These are phyloP conservation scores for Angomonas deanei DNA, from an alignment of 208 protist genomes.

Conservation along the genomic window DNA sequence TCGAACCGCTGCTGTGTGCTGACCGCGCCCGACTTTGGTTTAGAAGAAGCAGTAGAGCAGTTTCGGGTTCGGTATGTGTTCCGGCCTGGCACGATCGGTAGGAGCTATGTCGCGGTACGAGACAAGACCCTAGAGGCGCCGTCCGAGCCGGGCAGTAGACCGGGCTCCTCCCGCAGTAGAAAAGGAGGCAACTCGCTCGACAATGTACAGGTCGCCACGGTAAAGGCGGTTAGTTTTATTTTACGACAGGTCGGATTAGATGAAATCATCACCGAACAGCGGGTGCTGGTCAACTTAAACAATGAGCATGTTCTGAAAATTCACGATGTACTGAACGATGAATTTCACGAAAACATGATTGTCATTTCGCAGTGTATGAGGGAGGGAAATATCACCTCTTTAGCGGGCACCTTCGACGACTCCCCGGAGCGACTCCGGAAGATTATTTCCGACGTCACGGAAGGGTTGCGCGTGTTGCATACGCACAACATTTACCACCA, in stretches of 20 bases:
- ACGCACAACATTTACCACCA: constrained; percentile 74
- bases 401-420: constrained; percentile 42
- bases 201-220: constrained; percentile 8
- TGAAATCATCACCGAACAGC: constrained; percentile 50
- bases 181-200: constrained; percentile 4
- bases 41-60: constrained; percentile 44
- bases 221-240: constrained; percentile 77
- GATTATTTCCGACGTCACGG: constrained; percentile 50
- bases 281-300: constrained; percentile 44
- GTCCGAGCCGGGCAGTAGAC: neutral
- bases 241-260: constrained; percentile 37
- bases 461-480: constrained; percentile 66
- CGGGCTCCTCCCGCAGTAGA: neutral
- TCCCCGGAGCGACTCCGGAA: constrained; percentile 42
- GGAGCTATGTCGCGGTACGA: constrained; percentile 45
- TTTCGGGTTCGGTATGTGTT: constrained; percentile 44
- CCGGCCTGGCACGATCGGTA: constrained; percentile 61
- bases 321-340: constrained; percentile 68
- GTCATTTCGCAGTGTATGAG: constrained; percentile 50
- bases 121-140: neutral
- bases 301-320: constrained; percentile 48
- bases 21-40: constrained; percentile 51
- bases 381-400: constrained; percentile 28
- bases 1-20: constrained; percentile 72
- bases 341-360: constrained; percentile 69